Evolutionary conservation across 306 rosid genomes (phyloP).

Genomic region (Betula pendula): DNA sequence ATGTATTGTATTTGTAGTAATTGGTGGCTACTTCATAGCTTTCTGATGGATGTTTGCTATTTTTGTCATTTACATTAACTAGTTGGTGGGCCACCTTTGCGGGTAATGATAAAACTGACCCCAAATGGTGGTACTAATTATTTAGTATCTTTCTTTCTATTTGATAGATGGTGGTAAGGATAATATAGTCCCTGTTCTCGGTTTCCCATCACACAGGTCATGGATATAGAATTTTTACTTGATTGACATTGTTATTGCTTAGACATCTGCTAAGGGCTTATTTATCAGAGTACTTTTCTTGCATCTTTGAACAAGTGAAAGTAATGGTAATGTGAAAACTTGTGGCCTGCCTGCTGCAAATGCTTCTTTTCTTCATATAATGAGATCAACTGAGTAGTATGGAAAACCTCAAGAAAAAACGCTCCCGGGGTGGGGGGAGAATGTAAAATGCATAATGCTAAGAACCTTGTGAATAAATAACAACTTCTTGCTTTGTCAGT

Average conservation of each 20-base stretch:
- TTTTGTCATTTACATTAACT: background rate
- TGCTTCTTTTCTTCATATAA: slow-evolving; percentile 2
- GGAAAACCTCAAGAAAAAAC: background rate
- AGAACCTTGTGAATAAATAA: background rate
- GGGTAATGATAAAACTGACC: background rate
- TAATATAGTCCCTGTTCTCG: background rate
- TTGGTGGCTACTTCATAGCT: background rate
- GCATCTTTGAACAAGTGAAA: background rate
- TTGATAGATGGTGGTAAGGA: background rate
- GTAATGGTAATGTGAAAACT: background rate
- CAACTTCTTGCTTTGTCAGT: slow-evolving; percentile 4
- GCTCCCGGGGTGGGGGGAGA: no score
- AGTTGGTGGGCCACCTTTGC: background rate
- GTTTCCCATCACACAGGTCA: background rate
- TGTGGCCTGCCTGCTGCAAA: background rate
- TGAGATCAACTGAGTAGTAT: background rate
- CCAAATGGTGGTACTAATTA: background rate
- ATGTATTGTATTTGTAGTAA: background rate
- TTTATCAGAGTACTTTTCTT: slow-evolving; percentile 3
- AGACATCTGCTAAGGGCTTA: slow-evolving; percentile 12
- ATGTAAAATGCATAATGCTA: background rate
- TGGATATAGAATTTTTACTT: background rate
- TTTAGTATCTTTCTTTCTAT: background rate
- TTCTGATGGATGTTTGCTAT: background rate
- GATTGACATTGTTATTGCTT: background rate